Evolutionary conservation across 352 stramenopile species (phyloP).

Genomic region (Phytophthora brassicae): DNA sequence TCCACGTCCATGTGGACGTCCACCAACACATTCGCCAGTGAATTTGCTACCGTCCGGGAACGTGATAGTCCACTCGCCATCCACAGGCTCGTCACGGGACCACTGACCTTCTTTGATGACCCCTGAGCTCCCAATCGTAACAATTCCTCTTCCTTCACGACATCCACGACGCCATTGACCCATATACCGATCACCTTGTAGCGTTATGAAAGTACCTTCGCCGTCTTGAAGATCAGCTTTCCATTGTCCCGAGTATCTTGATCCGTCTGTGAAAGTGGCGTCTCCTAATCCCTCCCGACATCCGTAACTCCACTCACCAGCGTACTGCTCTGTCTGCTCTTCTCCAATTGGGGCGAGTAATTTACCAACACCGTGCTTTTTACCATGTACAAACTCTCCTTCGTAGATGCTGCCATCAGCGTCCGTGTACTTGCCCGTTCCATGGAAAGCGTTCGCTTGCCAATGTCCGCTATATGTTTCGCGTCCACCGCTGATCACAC

Average conservation of each 20-base stretch:
- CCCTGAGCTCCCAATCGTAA: constrained; percentile 45
- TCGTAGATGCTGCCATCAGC: constrained; percentile 82
- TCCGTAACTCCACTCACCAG: constrained; percentile 61
- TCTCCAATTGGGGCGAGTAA: constrained; percentile 10
- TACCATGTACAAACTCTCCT: constrained; percentile 71
- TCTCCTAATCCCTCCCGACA: constrained; percentile 61
- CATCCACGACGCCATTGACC: constrained; percentile 64
- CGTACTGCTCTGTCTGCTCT: constrained; percentile 47
- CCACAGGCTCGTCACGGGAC: constrained; percentile 51
- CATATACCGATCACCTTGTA: constrained; percentile 63
- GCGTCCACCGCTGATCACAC: constrained; percentile 63
- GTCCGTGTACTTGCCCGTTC: constrained; percentile 77
- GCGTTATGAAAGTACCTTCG: constrained; percentile 62
- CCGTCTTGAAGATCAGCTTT: constrained; percentile 52
- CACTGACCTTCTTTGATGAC: constrained; percentile 73
- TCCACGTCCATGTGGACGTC: constrained; percentile 65
- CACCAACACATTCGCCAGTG: constrained; percentile 61
- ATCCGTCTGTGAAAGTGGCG: constrained; percentile 51
- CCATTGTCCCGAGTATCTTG: constrained; percentile 65
- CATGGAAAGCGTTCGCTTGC: constrained; percentile 75
- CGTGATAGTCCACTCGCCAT: constrained; percentile 78
- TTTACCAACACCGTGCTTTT: constrained; percentile 79
- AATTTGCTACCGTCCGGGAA: constrained; percentile 80
- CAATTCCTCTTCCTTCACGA: constrained; percentile 52
- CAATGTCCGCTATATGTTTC: constrained; percentile 81